Percentiles rank a stretch among this genome's conserved stretches.
phyloP scores from a whole-genome alignment of 345 rosid species.

The Salix arbutifolia region DNA sequence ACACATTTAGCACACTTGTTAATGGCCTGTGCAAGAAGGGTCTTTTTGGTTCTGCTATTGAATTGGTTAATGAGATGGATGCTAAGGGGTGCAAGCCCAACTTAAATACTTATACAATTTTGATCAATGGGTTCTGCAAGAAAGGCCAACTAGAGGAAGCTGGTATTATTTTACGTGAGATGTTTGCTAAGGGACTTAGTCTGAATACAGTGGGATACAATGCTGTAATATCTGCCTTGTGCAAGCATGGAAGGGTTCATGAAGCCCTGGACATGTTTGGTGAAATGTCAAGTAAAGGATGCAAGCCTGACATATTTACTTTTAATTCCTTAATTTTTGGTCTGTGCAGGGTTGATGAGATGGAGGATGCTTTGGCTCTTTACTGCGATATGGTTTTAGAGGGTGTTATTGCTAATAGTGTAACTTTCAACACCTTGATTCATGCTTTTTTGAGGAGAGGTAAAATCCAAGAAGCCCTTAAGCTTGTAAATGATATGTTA shows the following conservation, averaged over 20 bases:
- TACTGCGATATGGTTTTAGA: slow-evolving; percentile 64
- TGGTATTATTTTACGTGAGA: slow-evolving; percentile 36
- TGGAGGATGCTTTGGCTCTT: slow-evolving; percentile 57
- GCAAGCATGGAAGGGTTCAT: slow-evolving; percentile 47
- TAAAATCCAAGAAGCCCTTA: slow-evolving; percentile 59
- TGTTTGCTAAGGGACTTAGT: slow-evolving; percentile 50
- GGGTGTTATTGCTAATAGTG: slow-evolving; percentile 74
- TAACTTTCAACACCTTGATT: slow-evolving; percentile 75
- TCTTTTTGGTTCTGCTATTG: slow-evolving; percentile 52
- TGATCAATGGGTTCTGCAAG: slow-evolving; percentile 68
- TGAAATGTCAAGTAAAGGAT: slow-evolving; percentile 73
- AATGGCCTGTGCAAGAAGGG: slow-evolving; percentile 71
- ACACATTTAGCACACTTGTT: slow-evolving; percentile 61
- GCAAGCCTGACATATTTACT: slow-evolving; percentile 72
- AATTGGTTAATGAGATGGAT: slow-evolving; percentile 49
- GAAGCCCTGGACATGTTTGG: slow-evolving; percentile 51
- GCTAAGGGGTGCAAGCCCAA: slow-evolving; percentile 58
- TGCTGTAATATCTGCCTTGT: slow-evolving; percentile 54
- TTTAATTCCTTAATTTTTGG: slow-evolving; percentile 73
- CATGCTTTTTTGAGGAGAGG: slow-evolving; percentile 55
- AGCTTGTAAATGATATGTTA: slow-evolving; percentile 73
- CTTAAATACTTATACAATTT: slow-evolving; percentile 51
- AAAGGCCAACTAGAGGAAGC: slow-evolving; percentile 55
- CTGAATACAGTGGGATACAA: slow-evolving; percentile 79
- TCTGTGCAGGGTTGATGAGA: slow-evolving; percentile 51